Conservation (phyloP, 2,329 filamentous ascomycete species). For the Proliferodiscus dingleyae region DNA sequence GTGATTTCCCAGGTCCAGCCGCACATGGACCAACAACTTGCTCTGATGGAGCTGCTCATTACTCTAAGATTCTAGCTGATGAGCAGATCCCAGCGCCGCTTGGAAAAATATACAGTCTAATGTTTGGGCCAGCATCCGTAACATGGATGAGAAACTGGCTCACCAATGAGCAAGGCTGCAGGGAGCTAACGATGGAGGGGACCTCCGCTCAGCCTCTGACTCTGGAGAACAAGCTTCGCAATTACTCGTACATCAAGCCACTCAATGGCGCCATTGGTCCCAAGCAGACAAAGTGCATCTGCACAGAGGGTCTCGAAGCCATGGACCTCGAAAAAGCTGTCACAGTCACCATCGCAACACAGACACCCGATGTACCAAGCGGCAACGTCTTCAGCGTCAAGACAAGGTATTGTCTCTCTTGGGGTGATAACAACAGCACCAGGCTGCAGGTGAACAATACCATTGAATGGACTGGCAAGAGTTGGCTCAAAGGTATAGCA, state of each 20-base stretch:
- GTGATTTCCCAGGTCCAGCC: conserved; percentile 79
- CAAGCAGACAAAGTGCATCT: conserved; percentile 90
- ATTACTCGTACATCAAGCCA: conserved; percentile 88
- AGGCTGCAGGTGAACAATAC: conserved; percentile 81
- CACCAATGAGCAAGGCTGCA: conserved; percentile 79
- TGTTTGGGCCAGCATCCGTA: conserved; percentile 78
- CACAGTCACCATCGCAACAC: conserved; percentile 74
- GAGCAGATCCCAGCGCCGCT: conserved; percentile 82
- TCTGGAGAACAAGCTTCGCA: conserved; percentile 68
- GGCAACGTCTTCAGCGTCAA: conserved; percentile 89
- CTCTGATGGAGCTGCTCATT: conserved; percentile 71
- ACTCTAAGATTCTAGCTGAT: conserved; percentile 79
- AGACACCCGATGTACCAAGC: conserved; percentile 91
- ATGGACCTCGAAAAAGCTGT: conserved; percentile 85
- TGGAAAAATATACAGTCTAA: conserved; percentile 82
- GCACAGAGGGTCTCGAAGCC: conserved; percentile 75
- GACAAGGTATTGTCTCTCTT: conserved; percentile 90
- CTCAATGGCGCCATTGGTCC: conserved; percentile 80
- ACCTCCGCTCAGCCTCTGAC: conserved; percentile 63
- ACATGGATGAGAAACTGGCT: conserved; percentile 85
- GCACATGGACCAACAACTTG: conserved; percentile 83
- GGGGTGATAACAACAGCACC: conserved; percentile 83
- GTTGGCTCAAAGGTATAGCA: conserved; percentile 83
- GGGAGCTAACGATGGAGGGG: conserved; percentile 82
- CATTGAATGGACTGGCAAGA: conserved; percentile 96